These are phyloP conservation scores for Globisporangium canariense DNA, from an alignment of 352 stramenopile species.

Conservation along the genomic window DNA sequence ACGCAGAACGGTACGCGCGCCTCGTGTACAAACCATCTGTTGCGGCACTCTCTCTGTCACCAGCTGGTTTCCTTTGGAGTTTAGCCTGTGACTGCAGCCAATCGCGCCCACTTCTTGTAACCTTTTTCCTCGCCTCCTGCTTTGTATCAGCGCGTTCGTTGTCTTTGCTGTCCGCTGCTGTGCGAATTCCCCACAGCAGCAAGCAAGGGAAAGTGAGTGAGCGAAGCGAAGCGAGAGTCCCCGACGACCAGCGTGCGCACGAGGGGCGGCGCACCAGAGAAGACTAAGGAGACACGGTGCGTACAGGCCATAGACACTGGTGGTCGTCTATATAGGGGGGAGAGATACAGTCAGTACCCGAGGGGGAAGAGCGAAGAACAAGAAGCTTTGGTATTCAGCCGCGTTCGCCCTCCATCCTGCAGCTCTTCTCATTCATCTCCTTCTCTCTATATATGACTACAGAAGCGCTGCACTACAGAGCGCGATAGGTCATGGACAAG, in stretches of 20 bases:
- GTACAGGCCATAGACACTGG: neutral
- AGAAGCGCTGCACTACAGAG: neutral
- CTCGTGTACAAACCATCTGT: neutral
- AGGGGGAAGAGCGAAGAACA: neutral
- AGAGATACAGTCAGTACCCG: neutral
- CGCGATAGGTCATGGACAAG: conserved; percentile 27
- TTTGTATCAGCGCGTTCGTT: neutral
- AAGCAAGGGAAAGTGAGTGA: neutral
- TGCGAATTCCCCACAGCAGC: neutral
- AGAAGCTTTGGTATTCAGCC: neutral
- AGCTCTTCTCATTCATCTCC: conserved; percentile 1
- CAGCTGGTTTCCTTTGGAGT: neutral
- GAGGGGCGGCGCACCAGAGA: neutral
- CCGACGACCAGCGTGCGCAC: neutral
- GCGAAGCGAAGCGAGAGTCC: neutral
- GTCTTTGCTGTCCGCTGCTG: neutral
- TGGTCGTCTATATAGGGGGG: neutral
- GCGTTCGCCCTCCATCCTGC: neutral
- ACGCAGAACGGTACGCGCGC: too few relatives aligned
- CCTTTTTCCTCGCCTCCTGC: conserved; percentile 4
- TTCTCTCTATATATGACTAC: neutral
- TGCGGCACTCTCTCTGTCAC: neutral
- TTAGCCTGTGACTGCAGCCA: neutral
- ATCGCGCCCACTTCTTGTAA: neutral
- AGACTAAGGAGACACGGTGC: neutral